Evolutionary conservation across 805 yeast genomes (phyloP).

Genomic region (Wickerhamiella sorbophila): DNA sequence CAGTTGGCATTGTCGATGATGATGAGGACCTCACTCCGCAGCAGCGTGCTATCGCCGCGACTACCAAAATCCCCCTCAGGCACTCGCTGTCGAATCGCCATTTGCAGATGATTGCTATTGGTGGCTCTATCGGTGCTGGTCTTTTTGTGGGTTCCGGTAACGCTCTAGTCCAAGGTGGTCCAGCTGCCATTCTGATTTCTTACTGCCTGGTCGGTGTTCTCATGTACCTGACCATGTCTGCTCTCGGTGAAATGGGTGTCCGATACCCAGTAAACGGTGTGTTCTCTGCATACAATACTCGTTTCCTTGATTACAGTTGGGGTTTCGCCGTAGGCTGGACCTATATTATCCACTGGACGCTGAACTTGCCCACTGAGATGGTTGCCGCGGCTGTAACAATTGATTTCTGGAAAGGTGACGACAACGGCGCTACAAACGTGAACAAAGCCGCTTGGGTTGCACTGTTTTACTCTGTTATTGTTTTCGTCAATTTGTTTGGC

Average conservation of each 20-base stretch:
- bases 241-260: slow-evolving; percentile 60
- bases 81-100: slow-evolving; percentile 40
- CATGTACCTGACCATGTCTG: slow-evolving; percentile 46
- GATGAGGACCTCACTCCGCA: slow-evolving; percentile 18
- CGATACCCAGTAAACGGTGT: slow-evolving; percentile 48
- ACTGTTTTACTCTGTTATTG: slow-evolving; percentile 36
- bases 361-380: slow-evolving; percentile 49
- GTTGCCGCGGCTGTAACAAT: slow-evolving; percentile 46
- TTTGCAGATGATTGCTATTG: slow-evolving; percentile 57
- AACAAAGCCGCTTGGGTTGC: slow-evolving; percentile 42
- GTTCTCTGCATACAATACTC: slow-evolving; percentile 42
- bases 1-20: slow-evolving; percentile 26
- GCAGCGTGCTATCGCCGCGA: slow-evolving; percentile 27
- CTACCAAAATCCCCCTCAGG: slow-evolving; percentile 34
- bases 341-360: slow-evolving; percentile 48
- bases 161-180: slow-evolving; percentile 44
- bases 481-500: slow-evolving; percentile 38
- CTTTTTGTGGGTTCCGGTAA: slow-evolving; percentile 54
- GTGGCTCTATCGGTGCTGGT: slow-evolving; percentile 66
- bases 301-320: slow-evolving; percentile 50
- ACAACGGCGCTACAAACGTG: slow-evolving; percentile 21
- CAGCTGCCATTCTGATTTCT: slow-evolving; percentile 43
- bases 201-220: slow-evolving; percentile 46
- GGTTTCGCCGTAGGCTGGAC: slow-evolving; percentile 64
- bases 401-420: slow-evolving; percentile 39